phyloP scores from a whole-genome alignment of 768 basidiomycete species.

The Podaxis pistillaris region DNA sequence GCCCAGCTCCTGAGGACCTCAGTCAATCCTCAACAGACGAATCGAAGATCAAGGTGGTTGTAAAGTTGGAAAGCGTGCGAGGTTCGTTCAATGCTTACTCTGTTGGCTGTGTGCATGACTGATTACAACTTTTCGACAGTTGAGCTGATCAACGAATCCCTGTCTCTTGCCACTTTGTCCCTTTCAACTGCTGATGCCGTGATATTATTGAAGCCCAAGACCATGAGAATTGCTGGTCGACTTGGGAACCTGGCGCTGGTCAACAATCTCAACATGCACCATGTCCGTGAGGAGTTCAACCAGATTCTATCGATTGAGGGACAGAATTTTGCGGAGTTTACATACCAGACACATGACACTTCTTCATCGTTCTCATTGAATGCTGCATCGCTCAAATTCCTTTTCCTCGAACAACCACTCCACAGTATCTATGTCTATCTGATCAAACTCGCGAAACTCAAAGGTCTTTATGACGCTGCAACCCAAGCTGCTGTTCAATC shows the following conservation, averaged over 20 bases:
- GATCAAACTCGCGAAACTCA: constrained; percentile 83
- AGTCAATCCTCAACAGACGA: background rate
- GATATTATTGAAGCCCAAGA: constrained; percentile 67
- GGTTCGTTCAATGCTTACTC: constrained; percentile 39
- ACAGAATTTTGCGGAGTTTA: constrained; percentile 89
- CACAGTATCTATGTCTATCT: constrained; percentile 83
- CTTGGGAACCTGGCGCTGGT: constrained; percentile 81
- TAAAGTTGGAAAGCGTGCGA: constrained; percentile 84
- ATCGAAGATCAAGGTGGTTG: constrained; percentile 70
- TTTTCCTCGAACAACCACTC: constrained; percentile 90
- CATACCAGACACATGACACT: constrained; percentile 88
- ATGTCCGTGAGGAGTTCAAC: constrained; percentile 67
- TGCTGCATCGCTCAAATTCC: constrained; percentile 87
- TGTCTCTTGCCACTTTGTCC: constrained; percentile 80
- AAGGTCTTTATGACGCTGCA: constrained; percentile 92
- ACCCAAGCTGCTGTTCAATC: constrained; percentile 89
- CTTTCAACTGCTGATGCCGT: constrained; percentile 88
- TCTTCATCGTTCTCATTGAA: constrained; percentile 73
- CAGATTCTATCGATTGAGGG: constrained; percentile 92
- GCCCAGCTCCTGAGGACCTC: background rate
- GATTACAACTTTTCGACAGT: constrained; percentile 42
- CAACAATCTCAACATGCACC: constrained; percentile 60
- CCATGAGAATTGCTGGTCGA: constrained; percentile 75
- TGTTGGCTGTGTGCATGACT: background rate
- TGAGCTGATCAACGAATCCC: constrained; percentile 66